phyloP scores from a whole-genome alignment of 1,139 yeast species.

The Sugiyamaella neomexicana region DNA sequence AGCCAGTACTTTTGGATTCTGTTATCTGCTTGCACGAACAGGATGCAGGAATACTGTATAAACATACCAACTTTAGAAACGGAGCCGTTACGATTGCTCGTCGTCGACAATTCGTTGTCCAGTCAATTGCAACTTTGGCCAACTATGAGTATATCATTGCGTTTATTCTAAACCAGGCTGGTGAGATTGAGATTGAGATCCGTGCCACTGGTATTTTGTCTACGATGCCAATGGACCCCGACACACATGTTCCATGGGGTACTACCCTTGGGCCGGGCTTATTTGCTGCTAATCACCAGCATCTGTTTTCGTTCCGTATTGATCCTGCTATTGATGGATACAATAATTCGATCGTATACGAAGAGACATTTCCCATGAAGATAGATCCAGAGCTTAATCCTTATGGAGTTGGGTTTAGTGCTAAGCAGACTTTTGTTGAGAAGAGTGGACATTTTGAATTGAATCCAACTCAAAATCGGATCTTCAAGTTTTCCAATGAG shows the following conservation, averaged over 20 bases:
- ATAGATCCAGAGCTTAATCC: conserved; percentile 52
- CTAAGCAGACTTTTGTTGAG: conserved; percentile 62
- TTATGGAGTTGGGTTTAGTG: conserved; percentile 66
- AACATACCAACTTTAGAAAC: conserved; percentile 84
- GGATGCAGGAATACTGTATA: conserved; percentile 74
- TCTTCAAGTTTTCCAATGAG: conserved; percentile 71
- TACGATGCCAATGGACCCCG: conserved; percentile 67
- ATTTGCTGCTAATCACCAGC: conserved; percentile 85
- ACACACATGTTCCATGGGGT: conserved; percentile 71
- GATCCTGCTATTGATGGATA: conserved; percentile 83
- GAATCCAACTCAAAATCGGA: conserved; percentile 71
- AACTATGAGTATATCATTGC: conserved; percentile 82
- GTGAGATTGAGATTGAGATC: conserved; percentile 73
- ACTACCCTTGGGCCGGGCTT: conserved; percentile 77
- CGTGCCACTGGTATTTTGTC: conserved; percentile 74
- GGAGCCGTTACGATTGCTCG: conserved; percentile 74
- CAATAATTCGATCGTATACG: conserved; percentile 71
- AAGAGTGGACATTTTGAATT: conserved; percentile 69
- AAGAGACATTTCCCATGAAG: conserved; percentile 61
- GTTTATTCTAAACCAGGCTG: conserved; percentile 83
- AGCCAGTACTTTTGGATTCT: conserved; percentile 66
- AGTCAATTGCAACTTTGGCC: conserved; percentile 83
- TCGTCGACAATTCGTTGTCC: conserved; percentile 68
- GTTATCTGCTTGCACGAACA: conserved; percentile 85
- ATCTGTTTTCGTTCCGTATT: conserved; percentile 73